Base-by-base conservation (phyloP, 169 alveolate genomes). In the Ophryocystis elektroscirrha region DNA sequence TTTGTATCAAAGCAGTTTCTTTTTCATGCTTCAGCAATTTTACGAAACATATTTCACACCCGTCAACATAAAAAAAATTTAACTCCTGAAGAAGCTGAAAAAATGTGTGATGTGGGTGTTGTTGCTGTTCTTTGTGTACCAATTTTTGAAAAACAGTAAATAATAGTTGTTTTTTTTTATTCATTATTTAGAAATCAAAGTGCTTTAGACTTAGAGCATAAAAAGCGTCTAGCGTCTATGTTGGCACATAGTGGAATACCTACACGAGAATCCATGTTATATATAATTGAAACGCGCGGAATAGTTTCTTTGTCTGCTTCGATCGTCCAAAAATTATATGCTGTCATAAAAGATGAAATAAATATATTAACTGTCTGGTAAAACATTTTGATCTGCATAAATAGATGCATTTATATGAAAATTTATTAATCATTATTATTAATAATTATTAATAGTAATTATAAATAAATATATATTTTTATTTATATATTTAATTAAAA, bases 181-280 rank as follows among this genome's bases (percentile, higher is more conserved):
- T n/a, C n/a, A n/a, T n/a, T n/a, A n/a, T n/a, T n/a, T n/a, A n/a
- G n/a, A n/a, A n/a, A n/a, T n/a, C n/a, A n/a, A n/a, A n/a, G n/a
- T n/a, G n/a, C n/a, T 6, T 45, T 65, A 12, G 57, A 70, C 20
- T 27, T 47, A 15, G 74, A 72, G 52, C 82, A 77, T 52, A 83
- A 74, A 55, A 79, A 74, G 48, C 59, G 75, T 20, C 73, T 79
- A 73, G 66, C 89, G 2, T 48, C 76, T 18, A 50, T 78, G 19
- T 60, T 79, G 45, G 86, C 84, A 0, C 79, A 74, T 51, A 64
- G 59, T 18, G 64, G 72, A 27, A 67, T 80, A n/a, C 88, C 89
- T 48, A 64, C 79, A 27, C 69, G 73, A 35, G 89, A 79, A 53
- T 64, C 78, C 29, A 60, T 79, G 51, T 72, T 67, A 51, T 55